Base-by-base conservation (phyloP, 257 asterid genomes). In the Rhazya stricta region DNA sequence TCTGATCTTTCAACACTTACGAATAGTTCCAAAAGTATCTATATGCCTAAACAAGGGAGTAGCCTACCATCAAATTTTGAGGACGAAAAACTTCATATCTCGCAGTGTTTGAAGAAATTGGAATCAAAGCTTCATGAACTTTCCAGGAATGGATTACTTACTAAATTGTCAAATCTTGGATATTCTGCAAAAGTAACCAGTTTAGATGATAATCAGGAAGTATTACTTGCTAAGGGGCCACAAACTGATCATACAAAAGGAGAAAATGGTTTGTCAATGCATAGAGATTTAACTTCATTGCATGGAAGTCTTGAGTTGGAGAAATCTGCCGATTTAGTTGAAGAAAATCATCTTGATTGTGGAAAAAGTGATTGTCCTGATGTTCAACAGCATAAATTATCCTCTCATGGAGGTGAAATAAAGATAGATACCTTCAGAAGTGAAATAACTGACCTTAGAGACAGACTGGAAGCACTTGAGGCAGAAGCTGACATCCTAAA, bases 381-480 rank as follows among this genome's bases (percentile, higher is more conserved):
- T 63, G 15, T 37, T 58, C 69, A 68, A 5, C 41, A 37, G 80
- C 41, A 48, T 25, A 69, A 62, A 58, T 51, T 76, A 19, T 71
- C 77, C n/a, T 73, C 29, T 66, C 66, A 71, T 61, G 79, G 78
- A 53, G 73, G 77, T 75, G 83, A 76, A 21, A 41, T 48, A 41
- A 78, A 72, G 73, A 57, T 80, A 51, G 86, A 69, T 45, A 48
- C 71, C 41, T 66, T 82, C 3, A 75, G 70, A 80, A 81, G 76
- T 78, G 90, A 85, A 73, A 81, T 86, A 15, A 77, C 69, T 53
- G 76, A 84, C 53, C 84, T 87, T 68, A 74, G 76, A 39, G 83
- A 70, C 29, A 83, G 89, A 77, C 78, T 90, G 81, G 77, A 81
- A 79, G 86, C 88, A 71, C 85, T 89, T 36, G 95, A 89, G 75